phyloP scores from a whole-genome alignment of 129 eudicot species.

The Centaurea solstitialis region DNA sequence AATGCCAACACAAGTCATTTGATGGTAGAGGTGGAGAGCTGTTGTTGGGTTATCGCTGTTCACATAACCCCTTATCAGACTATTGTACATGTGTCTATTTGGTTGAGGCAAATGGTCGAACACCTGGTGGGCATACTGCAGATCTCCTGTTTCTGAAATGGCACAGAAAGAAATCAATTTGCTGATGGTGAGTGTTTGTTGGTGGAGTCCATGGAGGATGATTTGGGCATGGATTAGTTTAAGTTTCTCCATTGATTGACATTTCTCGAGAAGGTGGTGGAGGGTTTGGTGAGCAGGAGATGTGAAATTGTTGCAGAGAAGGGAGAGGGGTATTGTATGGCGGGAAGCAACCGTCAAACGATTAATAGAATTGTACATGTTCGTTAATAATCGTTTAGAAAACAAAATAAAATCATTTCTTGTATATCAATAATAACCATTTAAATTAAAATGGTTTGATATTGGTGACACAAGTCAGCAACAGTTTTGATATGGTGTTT shows the following conservation, averaged over 20 bases:
- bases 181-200: conserved; percentile 34
- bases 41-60: conserved; percentile 6
- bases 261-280: conserved; percentile 29
- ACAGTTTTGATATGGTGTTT: too few species aligned
- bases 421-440: neutral
- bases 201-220: conserved; percentile 39
- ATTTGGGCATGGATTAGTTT: conserved; percentile 41
- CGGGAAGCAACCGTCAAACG: conserved; percentile 25
- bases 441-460: too few species aligned
- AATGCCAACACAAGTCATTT: conserved; percentile 27
- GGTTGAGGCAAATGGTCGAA: conserved; percentile 35
- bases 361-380: conserved; percentile 17
- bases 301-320: conserved; percentile 3
- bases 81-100: conserved; percentile 30
- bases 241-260: conserved; percentile 30
- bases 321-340: conserved; percentile 14
- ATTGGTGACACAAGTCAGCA: too few species aligned
- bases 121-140: conserved; percentile 29
- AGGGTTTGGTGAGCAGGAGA: conserved; percentile 31
- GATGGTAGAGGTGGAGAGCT: conserved; percentile 14
- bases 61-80: conserved; percentile 35
- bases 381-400: conserved; percentile 11
- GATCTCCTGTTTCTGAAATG: conserved; percentile 12
- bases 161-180: conserved; percentile 37
- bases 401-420: neutral